phyloP scores from a whole-genome alignment of 1,139 yeast genomes.

The Blastobotrys apis region DNA sequence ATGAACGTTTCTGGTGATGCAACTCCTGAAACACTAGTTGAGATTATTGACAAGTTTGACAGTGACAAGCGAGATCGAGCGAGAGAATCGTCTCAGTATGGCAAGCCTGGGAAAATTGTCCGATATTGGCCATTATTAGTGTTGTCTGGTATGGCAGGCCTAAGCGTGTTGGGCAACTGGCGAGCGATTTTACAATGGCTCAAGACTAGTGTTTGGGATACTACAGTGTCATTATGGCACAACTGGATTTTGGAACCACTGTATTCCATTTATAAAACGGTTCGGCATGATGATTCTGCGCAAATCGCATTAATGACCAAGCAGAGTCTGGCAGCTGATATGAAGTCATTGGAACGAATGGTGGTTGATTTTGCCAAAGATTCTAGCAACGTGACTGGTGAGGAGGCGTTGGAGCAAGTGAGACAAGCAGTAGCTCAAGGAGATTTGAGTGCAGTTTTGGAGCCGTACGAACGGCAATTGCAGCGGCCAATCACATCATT shows the following conservation, averaged over 20 bases:
- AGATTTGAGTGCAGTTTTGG: constrained; percentile 73
- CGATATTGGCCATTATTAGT: constrained; percentile 65
- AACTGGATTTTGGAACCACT: constrained; percentile 85
- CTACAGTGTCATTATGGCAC: constrained; percentile 59
- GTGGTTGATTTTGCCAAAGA: constrained; percentile 67
- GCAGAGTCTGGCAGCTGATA: constrained; percentile 72
- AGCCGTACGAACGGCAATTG: constrained; percentile 72
- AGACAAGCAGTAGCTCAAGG: constrained; percentile 49
- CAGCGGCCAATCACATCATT: constrained; percentile 61
- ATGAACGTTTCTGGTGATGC: constrained; percentile 1
- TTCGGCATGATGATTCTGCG: constrained; percentile 72
- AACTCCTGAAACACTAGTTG: constrained; percentile 4
- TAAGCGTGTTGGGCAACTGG: constrained; percentile 47
- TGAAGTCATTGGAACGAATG: constrained; percentile 82
- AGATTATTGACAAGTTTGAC: constrained; percentile 7
- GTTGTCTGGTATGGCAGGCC: constrained; percentile 30
- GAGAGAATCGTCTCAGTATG: not conserved
- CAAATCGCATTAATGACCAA: constrained; percentile 74
- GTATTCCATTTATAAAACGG: constrained; percentile 67
- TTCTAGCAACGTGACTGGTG: constrained; percentile 25
- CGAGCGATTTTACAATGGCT: constrained; percentile 53
- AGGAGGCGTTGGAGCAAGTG: constrained; percentile 23
- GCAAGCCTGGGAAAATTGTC: constrained; percentile 46
- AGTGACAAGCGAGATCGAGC: not conserved
- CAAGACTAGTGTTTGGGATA: constrained; percentile 55